A percentile compares a stretch with the other conserved stretches of the same genome.
These are phyloP conservation scores for Termitomyces sp. DNA, from an alignment of 768 basidiomycete species.

Conservation along the genomic window DNA sequence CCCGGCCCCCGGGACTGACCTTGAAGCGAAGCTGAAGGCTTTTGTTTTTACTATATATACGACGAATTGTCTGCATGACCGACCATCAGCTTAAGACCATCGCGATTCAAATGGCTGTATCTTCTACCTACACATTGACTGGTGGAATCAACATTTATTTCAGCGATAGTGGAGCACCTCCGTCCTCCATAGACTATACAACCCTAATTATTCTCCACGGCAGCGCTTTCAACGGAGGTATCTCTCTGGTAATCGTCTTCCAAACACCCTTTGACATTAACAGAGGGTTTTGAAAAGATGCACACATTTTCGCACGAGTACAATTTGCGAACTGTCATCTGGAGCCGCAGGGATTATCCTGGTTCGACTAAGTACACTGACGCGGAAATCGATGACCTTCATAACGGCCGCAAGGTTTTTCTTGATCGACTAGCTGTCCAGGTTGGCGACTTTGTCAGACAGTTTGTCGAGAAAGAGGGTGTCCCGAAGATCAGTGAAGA, in stretches of 20 bases:
- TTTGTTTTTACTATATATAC: too few relatives aligned
- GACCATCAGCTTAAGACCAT: too few relatives aligned
- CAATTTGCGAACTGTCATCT: slow-evolving; percentile 22
- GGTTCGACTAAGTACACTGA: slow-evolving; percentile 28
- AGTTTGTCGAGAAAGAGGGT: slow-evolving; percentile 20
- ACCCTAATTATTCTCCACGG: slow-evolving; percentile 31
- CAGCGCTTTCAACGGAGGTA: slow-evolving; percentile 26
- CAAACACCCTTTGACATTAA: not conserved
- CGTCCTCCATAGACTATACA: slow-evolving; percentile 24
- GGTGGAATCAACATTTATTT: slow-evolving; percentile 24
- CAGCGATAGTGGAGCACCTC: slow-evolving; percentile 28
- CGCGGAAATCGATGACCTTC: slow-evolving; percentile 24
- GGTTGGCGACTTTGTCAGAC: slow-evolving; percentile 21
- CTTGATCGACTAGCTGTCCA: slow-evolving; percentile 22
- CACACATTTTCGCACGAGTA: slow-evolving; percentile 15
- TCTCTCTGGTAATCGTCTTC: not conserved
- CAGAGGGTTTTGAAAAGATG: slow-evolving; percentile 15
- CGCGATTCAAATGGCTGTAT: not conserved
- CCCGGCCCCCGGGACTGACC: too few relatives aligned
- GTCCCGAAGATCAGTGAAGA: slow-evolving; percentile 22
- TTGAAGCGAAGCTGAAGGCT: too few relatives aligned
- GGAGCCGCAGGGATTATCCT: slow-evolving; percentile 28
- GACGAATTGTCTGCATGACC: too few relatives aligned
- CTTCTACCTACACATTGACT: not conserved
- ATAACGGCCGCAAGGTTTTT: slow-evolving; percentile 18